Evolutionary conservation across 441 rosid species (phyloP).

Genomic region (Erodium texanum): DNA sequence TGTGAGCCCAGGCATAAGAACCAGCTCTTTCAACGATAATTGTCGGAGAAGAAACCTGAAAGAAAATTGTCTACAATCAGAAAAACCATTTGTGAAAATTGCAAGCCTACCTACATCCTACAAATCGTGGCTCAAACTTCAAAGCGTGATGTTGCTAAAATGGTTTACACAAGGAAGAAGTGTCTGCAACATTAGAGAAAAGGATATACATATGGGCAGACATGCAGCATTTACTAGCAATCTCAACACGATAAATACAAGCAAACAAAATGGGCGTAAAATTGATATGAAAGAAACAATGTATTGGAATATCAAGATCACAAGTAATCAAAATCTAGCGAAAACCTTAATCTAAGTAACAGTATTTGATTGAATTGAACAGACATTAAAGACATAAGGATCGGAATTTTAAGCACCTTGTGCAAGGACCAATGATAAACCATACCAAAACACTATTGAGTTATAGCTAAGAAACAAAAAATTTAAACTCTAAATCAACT

Average conservation of each 20-base stretch:
- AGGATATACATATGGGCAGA: neutral
- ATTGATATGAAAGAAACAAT: neutral
- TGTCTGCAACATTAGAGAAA: neutral
- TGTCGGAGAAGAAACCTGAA: constrained; percentile 94
- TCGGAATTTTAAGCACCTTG: neutral
- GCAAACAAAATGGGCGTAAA: neutral
- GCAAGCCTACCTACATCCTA: neutral
- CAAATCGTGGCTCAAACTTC: neutral
- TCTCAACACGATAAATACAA: neutral
- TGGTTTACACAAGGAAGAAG: no score
- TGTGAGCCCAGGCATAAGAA: constrained; percentile 88
- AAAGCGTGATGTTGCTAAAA: no score
- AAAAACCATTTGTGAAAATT: neutral
- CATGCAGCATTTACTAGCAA: neutral
- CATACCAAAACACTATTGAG: neutral
- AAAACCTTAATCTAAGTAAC: neutral
- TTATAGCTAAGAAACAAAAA: neutral
- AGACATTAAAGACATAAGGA: neutral
- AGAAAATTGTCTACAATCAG: neutral
- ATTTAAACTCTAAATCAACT: neutral
- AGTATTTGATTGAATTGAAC: neutral
- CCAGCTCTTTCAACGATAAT: constrained; percentile 98
- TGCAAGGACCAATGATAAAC: neutral
- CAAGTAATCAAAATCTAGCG: neutral
- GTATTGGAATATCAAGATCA: neutral